Evolutionary conservation across 208 protist genomes (phyloP), one percentile per base, ranked within the genome.

Genomic region (Acanthamoeba healyi): DNA sequence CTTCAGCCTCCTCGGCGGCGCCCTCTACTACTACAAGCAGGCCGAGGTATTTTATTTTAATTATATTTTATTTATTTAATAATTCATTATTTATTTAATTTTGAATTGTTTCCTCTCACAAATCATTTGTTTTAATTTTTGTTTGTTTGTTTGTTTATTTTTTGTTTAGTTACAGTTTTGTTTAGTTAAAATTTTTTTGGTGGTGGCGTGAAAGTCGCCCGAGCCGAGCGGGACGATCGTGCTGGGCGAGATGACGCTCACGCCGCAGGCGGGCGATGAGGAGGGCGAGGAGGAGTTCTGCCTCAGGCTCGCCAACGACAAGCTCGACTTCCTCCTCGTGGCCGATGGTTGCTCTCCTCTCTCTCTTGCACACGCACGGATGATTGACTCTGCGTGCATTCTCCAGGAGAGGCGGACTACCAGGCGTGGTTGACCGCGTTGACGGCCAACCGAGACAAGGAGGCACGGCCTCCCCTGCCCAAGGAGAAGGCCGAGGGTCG

Each of bases 11-110:
- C 40, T 82, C 9, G 72, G 72, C 5, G 72, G 72, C 17, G 36
- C 72, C 36, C 72, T 82, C 36, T 82, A 82, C 19, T 51, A 54
- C 7, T 82, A 81, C 72, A 81, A 82, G 17, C 19, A 82, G 10
- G 40, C 24, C 36, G 72, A 82, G 72, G 72, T 82, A 34, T 29
- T 24, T 63, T 63, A 24, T 22, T 63, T 29, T 34, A 5, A 61
- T 24, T 22, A 5, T 61, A 26, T 17, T 61, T 61, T 15, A 3
- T 22, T 2, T 61, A 49, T 49, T 12, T 15, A 15, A 56, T 22
- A 22, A 6, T 26, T 5, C 51, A n/a, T 17, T 58, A 12, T 22
- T 3, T 26, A 12, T 22, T 58, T 58, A 22, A 4, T 58, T 22
- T 22, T 58, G n/a, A n/a, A n/a, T n/a, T n/a, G n/a, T n/a, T n/a